Conservation (phyloP, 1,284 basidiomycete species). For the Lentinus polychrous region DNA sequence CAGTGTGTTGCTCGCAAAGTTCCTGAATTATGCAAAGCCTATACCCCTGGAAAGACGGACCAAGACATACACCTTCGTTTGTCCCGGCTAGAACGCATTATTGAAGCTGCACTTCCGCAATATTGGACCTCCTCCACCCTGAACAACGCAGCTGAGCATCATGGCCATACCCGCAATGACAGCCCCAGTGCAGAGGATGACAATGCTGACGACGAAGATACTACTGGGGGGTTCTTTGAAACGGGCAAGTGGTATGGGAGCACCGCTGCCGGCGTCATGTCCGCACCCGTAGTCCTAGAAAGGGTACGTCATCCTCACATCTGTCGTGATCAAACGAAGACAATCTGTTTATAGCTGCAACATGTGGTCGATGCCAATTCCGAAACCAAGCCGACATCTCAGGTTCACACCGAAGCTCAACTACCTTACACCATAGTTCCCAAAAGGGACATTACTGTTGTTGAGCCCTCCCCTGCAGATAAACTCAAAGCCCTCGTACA, state of each 20-base stretch:
- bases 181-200: slow-evolving; percentile 55
- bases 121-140: slow-evolving; percentile 40
- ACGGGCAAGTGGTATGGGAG: slow-evolving; percentile 82
- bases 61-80: slow-evolving; percentile 70
- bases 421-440: slow-evolving; percentile 17
- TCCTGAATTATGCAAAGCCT: slow-evolving; percentile 77
- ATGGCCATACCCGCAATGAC: slow-evolving; percentile 33
- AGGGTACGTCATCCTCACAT: slow-evolving; percentile 43
- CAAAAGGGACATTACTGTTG: slow-evolving; percentile 25
- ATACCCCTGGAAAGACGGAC: slow-evolving; percentile 78
- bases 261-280: slow-evolving; percentile 71
- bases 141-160: slow-evolving; percentile 26
- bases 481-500: slow-evolving; percentile 77
- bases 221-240: slow-evolving; percentile 68
- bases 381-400: slow-evolving; percentile 11
- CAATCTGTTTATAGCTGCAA: slow-evolving; percentile 46
- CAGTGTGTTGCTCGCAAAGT: slow-evolving; percentile 79
- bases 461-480: slow-evolving; percentile 66
- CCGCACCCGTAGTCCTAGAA: slow-evolving; percentile 68
- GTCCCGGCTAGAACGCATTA: slow-evolving; percentile 68
- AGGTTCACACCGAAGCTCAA: slow-evolving; percentile 11
- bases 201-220: slow-evolving; percentile 65
- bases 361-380: slow-evolving; percentile 39
- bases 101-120: slow-evolving; percentile 71
- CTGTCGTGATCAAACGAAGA: slow-evolving; percentile 2